Evolutionary conservation across 2,329 filamentous ascomycete species (phyloP), one percentile per base, ranked within the genome.

Genomic region (Xylaria sp.): DNA sequence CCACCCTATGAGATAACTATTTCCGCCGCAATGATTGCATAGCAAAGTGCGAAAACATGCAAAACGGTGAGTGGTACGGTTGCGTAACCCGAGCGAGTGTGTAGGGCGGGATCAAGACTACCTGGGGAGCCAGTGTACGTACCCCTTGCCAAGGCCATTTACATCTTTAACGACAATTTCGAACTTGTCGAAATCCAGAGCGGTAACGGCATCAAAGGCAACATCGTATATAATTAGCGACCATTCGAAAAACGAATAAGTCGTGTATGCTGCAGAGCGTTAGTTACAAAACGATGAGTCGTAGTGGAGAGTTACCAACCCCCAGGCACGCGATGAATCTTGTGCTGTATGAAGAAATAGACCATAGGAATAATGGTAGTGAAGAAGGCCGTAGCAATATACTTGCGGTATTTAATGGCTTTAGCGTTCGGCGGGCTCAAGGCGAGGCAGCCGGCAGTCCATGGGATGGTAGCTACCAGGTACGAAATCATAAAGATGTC

Each of bases 401-500:
- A 87, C 79, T 97, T 98, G 69, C 95, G 86, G 77, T 96, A 97
- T 78, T 90, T 93, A 74, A 97, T 84, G 6, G 95, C 92, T 64
- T 81, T 86, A 11, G 89, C 84, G 74, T 97, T 97, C 58, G 89
- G 87, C 10, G 94, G 93, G 77, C 93, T 97, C 53, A 98, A 80
- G 4, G 90, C 87, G 64, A 98, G 85, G 76, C 94, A 97, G 49
- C 95, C 95, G 48, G 92, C 77, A 1, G 94, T 99, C 95, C 95
- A 99, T 1, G 95, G 95, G 55, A 99, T 82, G 2, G 95, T 98
- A 33, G 92, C 90, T 46, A 99, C 89, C 58, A 99, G 83, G 77
- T 99, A 99, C 13, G 93, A 96, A 70, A 99, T 97, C 95, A 99
- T 99, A 76, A 99, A 94, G 65, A 98, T 94, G 73, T 99, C 95